A percentile compares a stretch with the other conserved stretches of the same genome.
phyloP scores from a whole-genome alignment of 768 basidiomycete genomes.

The Kwoniella dejecticola region DNA sequence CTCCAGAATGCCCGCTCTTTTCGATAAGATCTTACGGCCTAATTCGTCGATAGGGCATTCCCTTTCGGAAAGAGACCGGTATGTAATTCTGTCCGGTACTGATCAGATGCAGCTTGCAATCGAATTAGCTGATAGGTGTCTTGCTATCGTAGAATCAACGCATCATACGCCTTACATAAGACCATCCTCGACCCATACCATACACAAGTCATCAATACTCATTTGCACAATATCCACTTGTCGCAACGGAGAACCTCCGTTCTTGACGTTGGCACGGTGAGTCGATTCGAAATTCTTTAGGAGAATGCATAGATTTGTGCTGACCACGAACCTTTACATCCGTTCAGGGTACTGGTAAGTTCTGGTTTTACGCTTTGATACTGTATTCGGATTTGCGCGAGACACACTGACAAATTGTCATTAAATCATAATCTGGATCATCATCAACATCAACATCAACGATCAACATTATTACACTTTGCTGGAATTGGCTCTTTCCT shows the following conservation, averaged over 20 bases:
- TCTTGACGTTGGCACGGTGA: slow-evolving; percentile 46
- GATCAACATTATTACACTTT: no score
- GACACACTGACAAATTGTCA: background rate
- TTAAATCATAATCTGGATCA: background rate
- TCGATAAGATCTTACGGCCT: no score
- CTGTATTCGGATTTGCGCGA: background rate
- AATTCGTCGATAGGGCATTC: no score
- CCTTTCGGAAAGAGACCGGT: no score
- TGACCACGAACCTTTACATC: background rate
- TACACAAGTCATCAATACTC: slow-evolving; percentile 18
- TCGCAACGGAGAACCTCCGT: slow-evolving; percentile 38
- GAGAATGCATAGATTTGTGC: background rate
- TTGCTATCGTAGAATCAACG: background rate
- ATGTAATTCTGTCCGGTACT: no score
- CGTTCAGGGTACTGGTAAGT: slow-evolving; percentile 29
- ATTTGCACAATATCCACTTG: slow-evolving; percentile 30
- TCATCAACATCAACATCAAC: background rate
- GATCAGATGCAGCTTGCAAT: background rate
- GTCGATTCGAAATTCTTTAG: no score
- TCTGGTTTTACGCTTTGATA: slow-evolving; percentile 4
- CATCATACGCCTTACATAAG: background rate
- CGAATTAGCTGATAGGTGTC: background rate
- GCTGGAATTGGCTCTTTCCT: no score
- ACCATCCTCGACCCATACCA: slow-evolving; percentile 27
- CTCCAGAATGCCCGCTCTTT: no score